Evolutionary conservation across 2,329 filamentous ascomycete genomes (phyloP).

Genomic region (Calonectria pseudoturangicola): DNA sequence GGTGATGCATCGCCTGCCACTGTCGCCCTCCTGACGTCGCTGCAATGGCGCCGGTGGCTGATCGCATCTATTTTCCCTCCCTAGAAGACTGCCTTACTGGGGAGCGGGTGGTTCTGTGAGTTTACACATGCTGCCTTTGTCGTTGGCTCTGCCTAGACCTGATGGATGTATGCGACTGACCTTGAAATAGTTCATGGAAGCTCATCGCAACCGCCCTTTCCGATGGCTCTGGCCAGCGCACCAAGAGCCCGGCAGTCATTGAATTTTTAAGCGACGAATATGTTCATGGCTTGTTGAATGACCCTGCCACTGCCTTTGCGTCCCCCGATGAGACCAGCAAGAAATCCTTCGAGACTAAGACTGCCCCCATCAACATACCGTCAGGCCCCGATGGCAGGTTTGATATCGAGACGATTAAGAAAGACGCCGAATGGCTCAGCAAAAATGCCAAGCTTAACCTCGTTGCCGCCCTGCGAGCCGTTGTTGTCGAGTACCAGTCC

Average conservation of each 20-base stretch:
- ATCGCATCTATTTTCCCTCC: constrained; percentile 86
- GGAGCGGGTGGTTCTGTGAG: constrained; percentile 87
- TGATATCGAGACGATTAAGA: constrained; percentile 87
- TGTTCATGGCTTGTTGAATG: constrained; percentile 80
- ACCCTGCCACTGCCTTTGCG: constrained; percentile 81
- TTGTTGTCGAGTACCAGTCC: constrained; percentile 88
- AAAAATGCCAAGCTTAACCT: constrained; percentile 86
- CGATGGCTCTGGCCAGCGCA: constrained; percentile 74
- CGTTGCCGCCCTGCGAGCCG: constrained; percentile 86
- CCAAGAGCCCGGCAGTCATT: constrained; percentile 73
- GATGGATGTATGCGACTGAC: constrained; percentile 51
- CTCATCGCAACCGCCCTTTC: constrained; percentile 73
- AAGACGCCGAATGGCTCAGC: constrained; percentile 90
- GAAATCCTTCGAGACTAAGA: constrained; percentile 86
- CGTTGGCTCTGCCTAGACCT: constrained; percentile 38
- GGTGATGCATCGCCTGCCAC: constrained; percentile 64
- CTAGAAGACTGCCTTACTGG: constrained; percentile 90
- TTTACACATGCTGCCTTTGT: constrained; percentile 49
- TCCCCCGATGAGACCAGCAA: constrained; percentile 78
- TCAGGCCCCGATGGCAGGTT: constrained; percentile 80
- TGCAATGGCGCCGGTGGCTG: constrained; percentile 82
- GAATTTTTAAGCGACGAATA: constrained; percentile 83
- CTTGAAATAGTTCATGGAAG: constrained; percentile 74
- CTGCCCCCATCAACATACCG: constrained; percentile 89
- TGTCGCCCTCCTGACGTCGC: constrained; percentile 68